Percentiles rank a stretch among this genome's conserved stretches.
Conservation (phyloP, 306 rosid genomes). For the Dalbergia cultrata region DNA sequence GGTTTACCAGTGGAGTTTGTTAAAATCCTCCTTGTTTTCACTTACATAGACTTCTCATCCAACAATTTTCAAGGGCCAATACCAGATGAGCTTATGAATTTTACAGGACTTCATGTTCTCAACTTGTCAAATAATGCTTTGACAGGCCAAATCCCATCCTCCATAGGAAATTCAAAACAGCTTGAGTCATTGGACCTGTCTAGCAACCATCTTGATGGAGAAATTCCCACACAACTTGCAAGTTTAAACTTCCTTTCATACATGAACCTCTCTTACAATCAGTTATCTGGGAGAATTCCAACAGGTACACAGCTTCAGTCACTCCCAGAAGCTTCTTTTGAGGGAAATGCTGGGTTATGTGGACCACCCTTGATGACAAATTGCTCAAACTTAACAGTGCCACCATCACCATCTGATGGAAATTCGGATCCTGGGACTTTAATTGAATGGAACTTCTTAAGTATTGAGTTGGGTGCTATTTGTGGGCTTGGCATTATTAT, state of each 20-base stretch:
- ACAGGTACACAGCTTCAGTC: slow-evolving; percentile 2
- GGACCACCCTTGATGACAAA: slow-evolving; percentile 8
- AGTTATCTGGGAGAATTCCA: slow-evolving; percentile 48
- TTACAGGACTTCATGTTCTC: slow-evolving; percentile 27
- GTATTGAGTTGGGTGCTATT: not conserved
- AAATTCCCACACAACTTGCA: slow-evolving; percentile 44
- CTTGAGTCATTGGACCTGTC: slow-evolving; percentile 63
- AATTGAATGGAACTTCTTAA: slow-evolving; percentile 3
- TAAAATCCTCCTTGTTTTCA: slow-evolving; percentile 36
- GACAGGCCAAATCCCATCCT: slow-evolving; percentile 44
- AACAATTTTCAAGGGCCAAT: slow-evolving; percentile 50
- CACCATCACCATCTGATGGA: not conserved
- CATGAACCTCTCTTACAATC: slow-evolving; percentile 49
- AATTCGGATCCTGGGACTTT: not conserved
- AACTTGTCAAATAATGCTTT: slow-evolving; percentile 58
- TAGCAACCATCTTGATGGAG: slow-evolving; percentile 38
- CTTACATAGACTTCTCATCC: slow-evolving; percentile 55
- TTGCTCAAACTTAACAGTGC: not conserved
- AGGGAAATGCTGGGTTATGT: slow-evolving; percentile 30
- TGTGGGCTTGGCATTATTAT: slow-evolving; percentile 15
- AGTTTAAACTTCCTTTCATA: slow-evolving; percentile 44
- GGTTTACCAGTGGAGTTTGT: slow-evolving; percentile 35
- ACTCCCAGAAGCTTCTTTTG: slow-evolving; percentile 26
- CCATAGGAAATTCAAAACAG: slow-evolving; percentile 24
- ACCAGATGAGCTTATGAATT: slow-evolving; percentile 52